Base-by-base conservation (phyloP, 176 grass and related monocot species). In the Aegilops sharonensis region DNA sequence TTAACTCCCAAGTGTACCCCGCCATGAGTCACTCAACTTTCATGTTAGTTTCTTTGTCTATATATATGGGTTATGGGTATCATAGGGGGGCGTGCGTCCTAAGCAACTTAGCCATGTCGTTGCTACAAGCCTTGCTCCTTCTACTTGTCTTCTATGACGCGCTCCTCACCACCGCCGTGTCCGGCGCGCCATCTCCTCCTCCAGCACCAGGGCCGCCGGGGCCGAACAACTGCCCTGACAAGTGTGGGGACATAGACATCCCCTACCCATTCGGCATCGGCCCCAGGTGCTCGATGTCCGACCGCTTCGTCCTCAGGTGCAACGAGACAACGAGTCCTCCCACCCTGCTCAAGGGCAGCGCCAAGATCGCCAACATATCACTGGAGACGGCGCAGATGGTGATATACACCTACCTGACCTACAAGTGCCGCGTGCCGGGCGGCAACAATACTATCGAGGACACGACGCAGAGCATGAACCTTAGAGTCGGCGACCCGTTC, bases 261-360 rank as follows among this genome's bases (percentile, higher is more conserved):
- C 72, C 72, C 6, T 75, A 75, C 72, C 72, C 72, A 14, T 75
- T 75, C 24, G 72, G 72, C 43, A 3, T 75, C 72, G 72, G 72
- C 42, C 0, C 2, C 3, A 11, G 40, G 2, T 75, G 72, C 37
- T 74, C 37, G 0, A n/a, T 40, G 71, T 3, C 37, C 4, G 1
- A 0, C 35, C 0, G 5, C 3, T 39, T 40, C 11, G n/a, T 1
- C 4, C n/a, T 74, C 21, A 74, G 39, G 1, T 45, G 37, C 42
- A 50, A 17, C 43, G 5, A 47, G 39, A 15, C 40, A 13, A 75
- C 42, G 42, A 42, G 20, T 1, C 68, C 68, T 72, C 68, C 68
- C 2, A 72, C 9, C 12, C 72, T 50, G 2, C 13, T 15, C 42
- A 75, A 13, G 3, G 72, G 72, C 5, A 17, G 9, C 6, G 0